Evolutionary conservation across 176 grass and related monocot species (phyloP).

Genomic region (Lolium multiflorum): DNA sequence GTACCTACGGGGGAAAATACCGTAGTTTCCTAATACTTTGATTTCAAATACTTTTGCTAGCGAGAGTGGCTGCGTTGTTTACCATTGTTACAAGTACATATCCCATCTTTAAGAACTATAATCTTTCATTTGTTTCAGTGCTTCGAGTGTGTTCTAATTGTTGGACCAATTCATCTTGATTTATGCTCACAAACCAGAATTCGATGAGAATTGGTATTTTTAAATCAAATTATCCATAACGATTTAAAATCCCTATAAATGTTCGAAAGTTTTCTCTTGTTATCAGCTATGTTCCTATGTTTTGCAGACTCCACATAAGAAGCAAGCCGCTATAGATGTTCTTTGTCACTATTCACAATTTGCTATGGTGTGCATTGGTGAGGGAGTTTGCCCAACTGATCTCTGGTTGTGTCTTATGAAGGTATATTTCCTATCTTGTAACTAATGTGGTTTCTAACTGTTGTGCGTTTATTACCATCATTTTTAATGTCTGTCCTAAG

Average conservation of each 20-base stretch:
- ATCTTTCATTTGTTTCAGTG: too few relatives aligned
- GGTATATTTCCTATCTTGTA: conserved; percentile 46
- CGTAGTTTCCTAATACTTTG: too few relatives aligned
- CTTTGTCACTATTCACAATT: too few relatives aligned
- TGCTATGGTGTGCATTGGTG: too few relatives aligned
- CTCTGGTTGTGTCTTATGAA: conserved; percentile 94
- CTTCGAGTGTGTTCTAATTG: background rate
- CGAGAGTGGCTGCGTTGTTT: too few relatives aligned
- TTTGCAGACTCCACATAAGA: too few relatives aligned
- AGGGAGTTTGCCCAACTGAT: conserved; percentile 84
- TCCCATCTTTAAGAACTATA: too few relatives aligned
- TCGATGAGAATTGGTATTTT: background rate
- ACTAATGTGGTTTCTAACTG: conserved; percentile 24
- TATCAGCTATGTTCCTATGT: too few relatives aligned
- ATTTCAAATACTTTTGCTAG: too few relatives aligned
- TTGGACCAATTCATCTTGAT: background rate
- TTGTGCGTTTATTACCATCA: background rate
- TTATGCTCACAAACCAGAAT: background rate
- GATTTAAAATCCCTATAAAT: background rate
- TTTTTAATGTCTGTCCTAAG: background rate
- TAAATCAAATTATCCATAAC: background rate
- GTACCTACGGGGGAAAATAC: too few relatives aligned
- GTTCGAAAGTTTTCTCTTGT: conserved; percentile 27
- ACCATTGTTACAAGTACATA: too few relatives aligned
- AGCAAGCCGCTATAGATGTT: too few relatives aligned